A percentile compares a stretch with the other conserved stretches of the same genome.
These are phyloP conservation scores for Onygena corvina DNA, from an alignment of 2,329 filamentous ascomycete genomes.

Conservation along the genomic window DNA sequence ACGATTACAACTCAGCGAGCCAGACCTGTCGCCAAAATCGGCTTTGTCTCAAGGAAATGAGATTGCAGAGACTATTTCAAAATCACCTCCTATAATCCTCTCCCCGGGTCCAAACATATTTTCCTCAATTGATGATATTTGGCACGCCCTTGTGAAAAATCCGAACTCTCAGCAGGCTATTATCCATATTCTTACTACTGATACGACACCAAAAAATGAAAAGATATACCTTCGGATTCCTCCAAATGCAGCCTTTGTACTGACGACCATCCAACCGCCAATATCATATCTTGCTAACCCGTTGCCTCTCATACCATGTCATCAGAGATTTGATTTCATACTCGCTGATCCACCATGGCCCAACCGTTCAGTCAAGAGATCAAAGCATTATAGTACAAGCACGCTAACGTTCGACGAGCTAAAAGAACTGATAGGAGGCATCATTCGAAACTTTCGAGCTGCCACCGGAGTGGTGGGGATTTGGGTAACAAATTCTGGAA, in stretches of 20 bases:
- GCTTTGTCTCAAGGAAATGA: background rate
- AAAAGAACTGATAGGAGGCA: slow-evolving; percentile 28
- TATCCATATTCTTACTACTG: background rate
- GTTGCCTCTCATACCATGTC: slow-evolving; percentile 20
- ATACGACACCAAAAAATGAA: background rate
- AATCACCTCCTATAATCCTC: slow-evolving; percentile 24
- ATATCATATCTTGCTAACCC: slow-evolving; percentile 10
- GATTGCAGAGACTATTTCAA: too few species aligned
- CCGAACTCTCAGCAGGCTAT: slow-evolving; percentile 16
- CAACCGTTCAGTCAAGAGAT: slow-evolving; percentile 47
- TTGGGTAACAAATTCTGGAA: slow-evolving; percentile 51
- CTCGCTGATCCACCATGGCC: slow-evolving; percentile 54
- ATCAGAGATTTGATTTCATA: slow-evolving; percentile 44
- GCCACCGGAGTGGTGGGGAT: slow-evolving; percentile 39
- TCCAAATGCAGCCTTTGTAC: slow-evolving; percentile 37
- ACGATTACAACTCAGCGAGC: background rate
- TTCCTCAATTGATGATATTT: slow-evolving; percentile 18
- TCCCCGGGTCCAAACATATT: slow-evolving; percentile 26
- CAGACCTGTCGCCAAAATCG: background rate
- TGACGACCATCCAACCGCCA: slow-evolving; percentile 26
- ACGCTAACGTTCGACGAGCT: slow-evolving; percentile 21
- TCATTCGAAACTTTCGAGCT: slow-evolving; percentile 36
- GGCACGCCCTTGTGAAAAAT: slow-evolving; percentile 23
- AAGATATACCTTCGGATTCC: slow-evolving; percentile 31
- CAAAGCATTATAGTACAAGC: slow-evolving; percentile 36